Base-by-base conservation (phyloP, 2,329 filamentous ascomycete genomes). In the Graphilbum sp. region DNA sequence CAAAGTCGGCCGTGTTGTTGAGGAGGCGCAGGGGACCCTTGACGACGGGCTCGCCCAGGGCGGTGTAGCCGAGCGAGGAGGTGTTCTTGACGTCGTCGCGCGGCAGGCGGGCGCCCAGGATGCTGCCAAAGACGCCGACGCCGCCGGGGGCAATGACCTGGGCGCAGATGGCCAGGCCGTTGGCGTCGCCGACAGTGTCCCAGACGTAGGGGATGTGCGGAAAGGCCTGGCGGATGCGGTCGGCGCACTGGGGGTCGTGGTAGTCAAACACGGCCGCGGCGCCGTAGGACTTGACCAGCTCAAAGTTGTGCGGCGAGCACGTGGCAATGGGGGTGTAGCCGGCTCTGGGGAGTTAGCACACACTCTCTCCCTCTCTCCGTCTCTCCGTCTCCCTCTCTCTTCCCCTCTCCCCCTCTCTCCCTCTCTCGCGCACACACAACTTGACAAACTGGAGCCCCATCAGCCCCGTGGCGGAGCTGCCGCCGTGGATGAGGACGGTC, bases 191-290 rank as follows among this genome's bases (percentile, higher is more conserved):
- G 35, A 68, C 50, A 49, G 58, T 62, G 50, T 69, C 66, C 1
- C 66, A 42, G 2, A 54, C 61, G 35, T 55, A 57, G 1, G 32
- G 41, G 1, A 67, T 54, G 3, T 37, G 39, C 46, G 58, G 54
- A 5, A 41, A 34, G 0, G 64, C 67, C 47, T 57, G 54, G 4
- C 52, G 47, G 32, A 61, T 62, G 12, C 57, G 52, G 0, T 41
- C 42, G 5, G 46, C 58, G 44, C 54, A 59, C 2, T 48, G 52
- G 0, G 56, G 45, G 0, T 45, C 49, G 30, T 48, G 43, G 46
- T 69, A 64, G 50, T 71, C 63, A 45, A 68, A 67, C 4, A 51
- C 54, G 7, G 50, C 48, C 7, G 53, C 55, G 2, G 67, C 66
- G 2, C 67, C 67, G 33, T 51, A 56, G 0, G 39, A 39, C 23